Evolutionary conservation across 2,329 filamentous ascomycete genomes (phyloP).

Genomic region (Coniella lustricola): DNA sequence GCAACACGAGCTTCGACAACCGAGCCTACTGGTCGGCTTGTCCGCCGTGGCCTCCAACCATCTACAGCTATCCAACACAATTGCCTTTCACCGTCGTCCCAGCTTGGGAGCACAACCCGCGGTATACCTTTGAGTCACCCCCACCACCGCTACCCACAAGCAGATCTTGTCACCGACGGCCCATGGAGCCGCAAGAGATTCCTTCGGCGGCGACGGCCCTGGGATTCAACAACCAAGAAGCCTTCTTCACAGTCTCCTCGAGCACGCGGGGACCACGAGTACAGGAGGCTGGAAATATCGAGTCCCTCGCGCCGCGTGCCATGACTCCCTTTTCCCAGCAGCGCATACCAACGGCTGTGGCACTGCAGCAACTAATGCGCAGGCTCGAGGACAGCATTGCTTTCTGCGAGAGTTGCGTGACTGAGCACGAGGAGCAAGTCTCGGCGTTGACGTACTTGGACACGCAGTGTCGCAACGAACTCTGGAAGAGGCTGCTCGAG

Average conservation of each 20-base stretch:
- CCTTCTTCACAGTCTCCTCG: not conserved
- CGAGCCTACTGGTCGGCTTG: not conserved
- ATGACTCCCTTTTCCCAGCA: not conserved
- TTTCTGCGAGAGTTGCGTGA: conserved; percentile 8
- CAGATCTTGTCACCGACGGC: not conserved
- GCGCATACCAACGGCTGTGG: not conserved
- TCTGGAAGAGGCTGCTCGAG: conserved; percentile 12
- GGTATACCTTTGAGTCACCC: not conserved
- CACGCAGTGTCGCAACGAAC: conserved; percentile 5
- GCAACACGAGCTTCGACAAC: not conserved
- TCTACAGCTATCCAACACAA: not conserved
- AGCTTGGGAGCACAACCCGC: not conserved
- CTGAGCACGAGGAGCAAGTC: conserved; percentile 32
- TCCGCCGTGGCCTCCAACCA: not conserved
- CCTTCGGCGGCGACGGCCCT: no score
- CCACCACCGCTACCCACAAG: not conserved
- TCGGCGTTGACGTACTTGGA: conserved; percentile 24
- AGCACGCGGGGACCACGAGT: not conserved
- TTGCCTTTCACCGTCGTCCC: not conserved
- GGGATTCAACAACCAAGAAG: not conserved
- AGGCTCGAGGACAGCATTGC: conserved; percentile 4
- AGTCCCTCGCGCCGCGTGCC: not conserved
- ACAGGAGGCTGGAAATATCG: not conserved
- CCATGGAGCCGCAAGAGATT: not conserved
- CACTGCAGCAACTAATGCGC: conserved; percentile 4